Conservation (phyloP, 2,329 filamentous ascomycete genomes). For the Fusarium poae region DNA sequence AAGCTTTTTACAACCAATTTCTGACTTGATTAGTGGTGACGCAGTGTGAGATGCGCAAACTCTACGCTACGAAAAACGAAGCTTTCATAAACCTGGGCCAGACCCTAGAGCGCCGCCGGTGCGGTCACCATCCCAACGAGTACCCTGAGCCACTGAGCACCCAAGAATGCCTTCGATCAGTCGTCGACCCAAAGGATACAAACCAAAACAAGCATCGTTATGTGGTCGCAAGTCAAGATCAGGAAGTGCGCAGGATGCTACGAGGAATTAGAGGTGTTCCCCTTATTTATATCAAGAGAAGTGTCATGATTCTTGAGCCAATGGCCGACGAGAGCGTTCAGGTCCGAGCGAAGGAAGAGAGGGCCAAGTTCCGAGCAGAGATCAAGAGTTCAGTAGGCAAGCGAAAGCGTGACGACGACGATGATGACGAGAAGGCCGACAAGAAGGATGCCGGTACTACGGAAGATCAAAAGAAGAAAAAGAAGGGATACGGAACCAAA, state of each 20-base stretch:
- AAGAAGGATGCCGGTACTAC: slow-evolving; percentile 24
- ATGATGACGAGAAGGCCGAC: slow-evolving; percentile 48
- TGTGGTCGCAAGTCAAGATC: slow-evolving; percentile 80
- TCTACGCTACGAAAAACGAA: slow-evolving; percentile 74
- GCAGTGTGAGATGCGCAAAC: slow-evolving; percentile 83
- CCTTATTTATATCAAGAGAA: slow-evolving; percentile 81
- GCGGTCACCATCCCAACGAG: slow-evolving; percentile 80
- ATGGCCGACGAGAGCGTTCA: slow-evolving; percentile 77
- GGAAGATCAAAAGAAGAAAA: slow-evolving; percentile 61
- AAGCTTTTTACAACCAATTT: slow-evolving; percentile 7
- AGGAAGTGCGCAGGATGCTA: slow-evolving; percentile 72
- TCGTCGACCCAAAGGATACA: slow-evolving; percentile 82
- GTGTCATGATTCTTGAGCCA: slow-evolving; percentile 78
- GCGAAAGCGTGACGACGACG: slow-evolving; percentile 64
- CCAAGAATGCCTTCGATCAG: slow-evolving; percentile 76
- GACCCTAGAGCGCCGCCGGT: slow-evolving; percentile 79
- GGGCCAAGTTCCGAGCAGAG: slow-evolving; percentile 78
- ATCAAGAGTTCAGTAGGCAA: slow-evolving; percentile 66
- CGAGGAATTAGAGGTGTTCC: slow-evolving; percentile 79
- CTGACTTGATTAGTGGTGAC: slow-evolving; percentile 74
- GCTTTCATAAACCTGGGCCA: slow-evolving; percentile 82
- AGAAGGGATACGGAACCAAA: slow-evolving; percentile 71
- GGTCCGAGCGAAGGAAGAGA: slow-evolving; percentile 76
- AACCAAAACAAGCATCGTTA: slow-evolving; percentile 83
- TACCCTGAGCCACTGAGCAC: slow-evolving; percentile 78